Conservation (phyloP, 2,329 filamentous ascomycete genomes). For the Blastomyces silverae region DNA sequence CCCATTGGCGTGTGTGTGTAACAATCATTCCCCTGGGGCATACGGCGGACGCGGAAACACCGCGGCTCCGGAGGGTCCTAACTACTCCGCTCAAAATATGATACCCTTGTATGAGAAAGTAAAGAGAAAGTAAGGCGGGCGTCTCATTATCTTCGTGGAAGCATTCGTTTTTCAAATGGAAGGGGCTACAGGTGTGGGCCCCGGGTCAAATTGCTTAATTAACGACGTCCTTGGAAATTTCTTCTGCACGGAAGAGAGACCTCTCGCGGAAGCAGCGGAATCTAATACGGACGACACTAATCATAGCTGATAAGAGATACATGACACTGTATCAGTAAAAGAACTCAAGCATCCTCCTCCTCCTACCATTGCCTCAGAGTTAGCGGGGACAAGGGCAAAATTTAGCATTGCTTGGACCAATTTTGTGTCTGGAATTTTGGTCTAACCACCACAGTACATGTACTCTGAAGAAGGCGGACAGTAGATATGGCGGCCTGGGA, state of each 20-base stretch:
- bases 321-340: too few species aligned
- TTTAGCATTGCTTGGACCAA: background rate
- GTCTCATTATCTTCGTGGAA: too few species aligned
- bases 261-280: background rate
- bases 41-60: background rate
- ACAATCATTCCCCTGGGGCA: too few species aligned
- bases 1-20: too few species aligned
- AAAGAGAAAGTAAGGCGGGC: too few species aligned
- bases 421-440: background rate
- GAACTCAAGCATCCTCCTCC: too few species aligned
- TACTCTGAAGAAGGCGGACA: background rate
- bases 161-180: background rate
- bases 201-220: background rate
- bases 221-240: background rate
- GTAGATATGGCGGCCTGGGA: background rate
- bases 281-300: background rate
- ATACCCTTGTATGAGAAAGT: background rate
- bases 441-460: background rate
- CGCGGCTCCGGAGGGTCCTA: background rate
- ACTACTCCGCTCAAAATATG: background rate
- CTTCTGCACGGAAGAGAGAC: background rate
- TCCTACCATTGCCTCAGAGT: background rate
- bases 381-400: too few species aligned
- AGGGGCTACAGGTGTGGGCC: background rate
- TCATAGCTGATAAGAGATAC: too few species aligned